Conservation (phyloP, 371 early-diverging fungal genomes). For the Coemansia sp. region DNA sequence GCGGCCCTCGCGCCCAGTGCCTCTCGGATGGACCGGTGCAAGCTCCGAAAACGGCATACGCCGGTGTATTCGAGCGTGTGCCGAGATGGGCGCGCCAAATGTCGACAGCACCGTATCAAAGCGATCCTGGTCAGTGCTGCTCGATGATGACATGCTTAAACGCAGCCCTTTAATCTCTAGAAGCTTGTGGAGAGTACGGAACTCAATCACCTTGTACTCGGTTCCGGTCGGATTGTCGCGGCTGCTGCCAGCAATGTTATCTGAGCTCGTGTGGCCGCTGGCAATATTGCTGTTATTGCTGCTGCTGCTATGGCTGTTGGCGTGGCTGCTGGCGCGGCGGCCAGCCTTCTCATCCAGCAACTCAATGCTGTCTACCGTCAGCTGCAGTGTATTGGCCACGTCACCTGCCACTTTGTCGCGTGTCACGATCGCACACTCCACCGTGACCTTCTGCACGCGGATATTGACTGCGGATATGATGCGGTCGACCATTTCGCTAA, state of each 20-base stretch:
- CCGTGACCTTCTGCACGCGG: slow-evolving; percentile 33
- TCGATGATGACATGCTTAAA: slow-evolving; percentile 11
- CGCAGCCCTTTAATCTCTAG: slow-evolving; percentile 35
- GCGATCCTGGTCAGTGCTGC: background rate
- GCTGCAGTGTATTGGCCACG: slow-evolving; percentile 13
- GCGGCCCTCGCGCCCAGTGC: background rate
- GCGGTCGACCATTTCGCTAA: slow-evolving; percentile 54
- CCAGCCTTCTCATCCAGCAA: slow-evolving; percentile 29
- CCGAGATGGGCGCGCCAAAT: slow-evolving; percentile 29
- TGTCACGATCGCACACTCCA: slow-evolving; percentile 28
- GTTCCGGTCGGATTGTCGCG: slow-evolving; percentile 39
- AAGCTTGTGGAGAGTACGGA: slow-evolving; percentile 43
- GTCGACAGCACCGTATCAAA: slow-evolving; percentile 21
- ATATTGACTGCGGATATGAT: slow-evolving; percentile 54
- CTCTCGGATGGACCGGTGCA: slow-evolving; percentile 30
- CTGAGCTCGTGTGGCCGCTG: slow-evolving; percentile 19
- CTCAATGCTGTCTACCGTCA: slow-evolving; percentile 32
- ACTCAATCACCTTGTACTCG: slow-evolving; percentile 43
- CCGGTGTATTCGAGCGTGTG: slow-evolving; percentile 46
- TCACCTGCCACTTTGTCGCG: slow-evolving; percentile 10
- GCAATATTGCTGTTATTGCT: slow-evolving; percentile 7
- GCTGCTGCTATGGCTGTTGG: background rate
- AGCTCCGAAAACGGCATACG: slow-evolving; percentile 50
- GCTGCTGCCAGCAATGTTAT: slow-evolving; percentile 11
- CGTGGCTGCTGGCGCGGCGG: background rate